phyloP scores from a whole-genome alignment of 345 rosid species.

The Heritiera littoralis region DNA sequence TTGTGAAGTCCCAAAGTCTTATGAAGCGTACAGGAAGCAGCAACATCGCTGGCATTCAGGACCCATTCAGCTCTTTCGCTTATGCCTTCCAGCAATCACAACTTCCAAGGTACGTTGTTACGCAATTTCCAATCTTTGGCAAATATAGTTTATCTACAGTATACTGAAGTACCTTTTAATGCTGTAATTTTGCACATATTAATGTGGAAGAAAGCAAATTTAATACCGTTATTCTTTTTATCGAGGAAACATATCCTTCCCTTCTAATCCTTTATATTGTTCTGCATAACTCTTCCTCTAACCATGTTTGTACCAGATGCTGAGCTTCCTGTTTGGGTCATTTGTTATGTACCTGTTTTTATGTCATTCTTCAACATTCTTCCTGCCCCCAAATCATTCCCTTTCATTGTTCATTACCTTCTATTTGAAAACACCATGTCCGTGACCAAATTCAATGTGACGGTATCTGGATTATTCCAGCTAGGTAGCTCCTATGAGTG shows the following conservation, averaged over 20 bases:
- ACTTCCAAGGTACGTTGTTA: conserved; percentile 58
- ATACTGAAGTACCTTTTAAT: conserved; percentile 20
- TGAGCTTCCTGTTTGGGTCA: conserved; percentile 85
- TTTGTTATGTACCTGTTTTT: conserved; percentile 72
- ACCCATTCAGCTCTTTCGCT: conserved; percentile 88
- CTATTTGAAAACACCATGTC: conserved; percentile 91
- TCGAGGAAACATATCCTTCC: conserved; percentile 87
- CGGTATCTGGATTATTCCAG: conserved; percentile 81
- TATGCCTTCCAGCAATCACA: conserved; percentile 75
- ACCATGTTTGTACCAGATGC: conserved; percentile 92
- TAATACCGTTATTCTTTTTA: conserved; percentile 71
- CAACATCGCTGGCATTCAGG: conserved; percentile 97
- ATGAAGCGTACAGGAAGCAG: conserved; percentile 91
- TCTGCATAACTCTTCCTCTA: conserved; percentile 83
- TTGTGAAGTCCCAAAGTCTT: conserved; percentile 87
- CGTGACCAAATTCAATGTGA: conserved; percentile 83
- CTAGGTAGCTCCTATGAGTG: conserved; percentile 92
- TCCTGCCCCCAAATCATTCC: conserved; percentile 75
- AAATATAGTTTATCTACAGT: not conserved
- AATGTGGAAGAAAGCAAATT: conserved; percentile 75
- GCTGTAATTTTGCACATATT: conserved; percentile 56
- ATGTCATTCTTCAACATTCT: conserved; percentile 89
- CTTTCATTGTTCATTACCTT: conserved; percentile 86
- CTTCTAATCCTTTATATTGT: conserved; percentile 83
- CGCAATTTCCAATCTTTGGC: conserved; percentile 14